Conservation (phyloP, 2,329 filamentous ascomycete genomes). For the Dryadomyces sulphureus region DNA sequence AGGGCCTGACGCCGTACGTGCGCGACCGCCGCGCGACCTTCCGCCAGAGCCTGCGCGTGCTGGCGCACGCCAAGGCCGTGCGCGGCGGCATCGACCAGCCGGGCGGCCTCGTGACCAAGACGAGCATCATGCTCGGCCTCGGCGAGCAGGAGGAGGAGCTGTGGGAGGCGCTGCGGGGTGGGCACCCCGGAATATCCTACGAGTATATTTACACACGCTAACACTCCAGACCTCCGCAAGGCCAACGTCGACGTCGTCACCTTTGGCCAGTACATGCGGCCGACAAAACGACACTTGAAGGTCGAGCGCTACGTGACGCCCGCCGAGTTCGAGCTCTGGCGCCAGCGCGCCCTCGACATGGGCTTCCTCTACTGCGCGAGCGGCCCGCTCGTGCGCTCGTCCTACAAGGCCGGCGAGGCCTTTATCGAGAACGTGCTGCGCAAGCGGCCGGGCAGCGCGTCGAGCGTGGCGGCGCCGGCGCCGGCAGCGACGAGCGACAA, state of each 20-base stretch:
- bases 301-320: slow-evolving; percentile 92
- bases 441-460: slow-evolving; percentile 48
- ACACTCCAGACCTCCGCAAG: slow-evolving; percentile 52
- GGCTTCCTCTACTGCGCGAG: slow-evolving; percentile 95
- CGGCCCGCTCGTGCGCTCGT: slow-evolving; percentile 82
- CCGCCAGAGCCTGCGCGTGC: slow-evolving; percentile 65
- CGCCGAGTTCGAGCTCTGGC: slow-evolving; percentile 82
- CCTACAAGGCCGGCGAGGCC: slow-evolving; percentile 94
- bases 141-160: slow-evolving; percentile 85
- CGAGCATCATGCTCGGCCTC: slow-evolving; percentile 89
- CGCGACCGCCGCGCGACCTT: slow-evolving; percentile 84
- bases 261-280: slow-evolving; percentile 99
- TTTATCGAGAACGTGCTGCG: slow-evolving; percentile 98
- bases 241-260: slow-evolving; percentile 86
- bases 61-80: slow-evolving; percentile 68
- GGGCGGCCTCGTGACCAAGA: slow-evolving; percentile 80
- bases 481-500: not conserved
- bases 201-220: not conserved
- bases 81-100: slow-evolving; percentile 25
- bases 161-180: slow-evolving; percentile 59
- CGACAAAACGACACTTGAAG: slow-evolving; percentile 94
- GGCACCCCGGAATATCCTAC: slow-evolving; percentile 10
- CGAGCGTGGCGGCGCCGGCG: slow-evolving; percentile 1
- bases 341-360: slow-evolving; percentile 77
- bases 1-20: slow-evolving; percentile 78